phyloP scores from a whole-genome alignment of 1,139 yeast genomes.

The Pichia sp. region DNA sequence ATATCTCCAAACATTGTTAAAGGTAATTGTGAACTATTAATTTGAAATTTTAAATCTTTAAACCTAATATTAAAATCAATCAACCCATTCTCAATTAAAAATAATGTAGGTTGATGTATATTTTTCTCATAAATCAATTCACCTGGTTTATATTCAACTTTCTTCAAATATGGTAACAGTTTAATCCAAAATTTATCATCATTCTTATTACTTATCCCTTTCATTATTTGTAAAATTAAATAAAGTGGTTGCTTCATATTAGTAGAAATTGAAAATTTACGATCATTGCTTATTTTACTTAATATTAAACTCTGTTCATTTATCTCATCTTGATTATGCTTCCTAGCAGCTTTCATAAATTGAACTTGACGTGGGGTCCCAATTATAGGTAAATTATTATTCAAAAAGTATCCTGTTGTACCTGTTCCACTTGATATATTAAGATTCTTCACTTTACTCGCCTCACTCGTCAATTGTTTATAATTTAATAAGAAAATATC shows the following conservation, averaged over 20 bases:
- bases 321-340: conserved; percentile 31
- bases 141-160: conserved; percentile 43
- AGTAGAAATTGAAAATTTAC: conserved; percentile 3
- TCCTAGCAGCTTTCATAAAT: conserved; percentile 55
- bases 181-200: conserved; percentile 62
- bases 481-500: conserved; percentile 75
- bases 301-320: conserved; percentile 10
- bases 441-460: conserved; percentile 1
- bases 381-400: conserved; percentile 16
- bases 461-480: conserved; percentile 26
- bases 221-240: conserved; percentile 60
- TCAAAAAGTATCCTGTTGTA: no score
- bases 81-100: conserved; percentile 74
- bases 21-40: conserved; percentile 63
- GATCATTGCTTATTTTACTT: conserved; percentile 5
- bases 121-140: conserved; percentile 39
- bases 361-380: conserved; percentile 63
- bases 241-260: conserved; percentile 44
- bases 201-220: conserved; percentile 50
- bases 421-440: neutral
- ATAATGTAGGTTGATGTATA: conserved; percentile 40
- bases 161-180: conserved; percentile 45
- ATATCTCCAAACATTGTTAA: conserved; percentile 85
- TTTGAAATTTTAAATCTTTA: conserved; percentile 51
- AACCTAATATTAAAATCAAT: conserved; percentile 50